A percentile compares a stretch with the other conserved stretches of the same genome.
phyloP scores from a whole-genome alignment of 2,329 filamentous ascomycete species.

The Cladosporium sp. region DNA sequence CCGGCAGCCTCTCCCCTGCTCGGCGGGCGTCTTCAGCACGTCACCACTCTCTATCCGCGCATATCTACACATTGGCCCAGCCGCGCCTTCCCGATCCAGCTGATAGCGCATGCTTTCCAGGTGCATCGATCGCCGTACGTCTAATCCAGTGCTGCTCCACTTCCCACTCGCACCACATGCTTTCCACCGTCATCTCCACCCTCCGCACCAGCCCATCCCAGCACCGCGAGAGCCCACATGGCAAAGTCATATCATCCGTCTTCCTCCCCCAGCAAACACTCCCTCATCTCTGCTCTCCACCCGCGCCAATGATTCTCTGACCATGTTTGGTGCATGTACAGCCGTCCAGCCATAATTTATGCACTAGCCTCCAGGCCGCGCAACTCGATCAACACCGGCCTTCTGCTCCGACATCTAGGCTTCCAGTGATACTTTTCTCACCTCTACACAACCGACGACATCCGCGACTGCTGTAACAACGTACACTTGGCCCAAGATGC shows the following conservation, averaged over 20 bases:
- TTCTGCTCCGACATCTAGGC: background rate
- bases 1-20: background rate
- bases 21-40: background rate
- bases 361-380: background rate
- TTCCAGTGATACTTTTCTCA: background rate
- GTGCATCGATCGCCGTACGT: constrained; percentile 11
- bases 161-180: constrained; percentile 3
- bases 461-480: background rate
- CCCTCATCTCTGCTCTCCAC: background rate
- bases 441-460: background rate
- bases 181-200: background rate
- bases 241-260: background rate
- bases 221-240: background rate
- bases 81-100: constrained; percentile 7
- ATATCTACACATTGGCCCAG: background rate
- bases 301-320: constrained; percentile 3
- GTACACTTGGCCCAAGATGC: constrained; percentile 49
- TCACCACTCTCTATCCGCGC: background rate
- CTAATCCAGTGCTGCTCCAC: constrained; percentile 3
- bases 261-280: background rate
- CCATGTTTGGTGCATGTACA: background rate
- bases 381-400: background rate
- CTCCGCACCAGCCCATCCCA: background rate
- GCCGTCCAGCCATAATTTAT: background rate
- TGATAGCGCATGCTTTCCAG: constrained; percentile 11